Evolutionary conservation across 176 grass and related monocot species (phyloP).

Genomic region (Saccharum spontaneum): DNA sequence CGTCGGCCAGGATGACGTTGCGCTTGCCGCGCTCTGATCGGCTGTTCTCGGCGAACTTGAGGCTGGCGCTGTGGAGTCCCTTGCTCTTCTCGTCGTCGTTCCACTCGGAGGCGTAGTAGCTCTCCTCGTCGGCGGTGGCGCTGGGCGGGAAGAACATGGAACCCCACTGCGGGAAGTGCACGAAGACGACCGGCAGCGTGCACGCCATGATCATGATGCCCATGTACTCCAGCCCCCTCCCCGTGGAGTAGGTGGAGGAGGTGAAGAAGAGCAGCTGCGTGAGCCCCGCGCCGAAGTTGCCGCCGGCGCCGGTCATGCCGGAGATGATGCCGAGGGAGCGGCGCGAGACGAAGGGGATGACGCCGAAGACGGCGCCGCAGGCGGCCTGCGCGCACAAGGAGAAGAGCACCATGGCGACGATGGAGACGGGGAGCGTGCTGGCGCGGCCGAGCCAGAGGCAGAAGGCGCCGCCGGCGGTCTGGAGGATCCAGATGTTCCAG

Average conservation of each 20-base stretch:
- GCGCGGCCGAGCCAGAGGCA: too few relatives aligned
- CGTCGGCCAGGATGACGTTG: constrained; percentile 26
- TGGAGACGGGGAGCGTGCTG: constrained; percentile 50
- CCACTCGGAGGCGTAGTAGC: constrained; percentile 63
- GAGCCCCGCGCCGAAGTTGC: constrained; percentile 69
- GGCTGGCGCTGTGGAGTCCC: constrained; percentile 43
- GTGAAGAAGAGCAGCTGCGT: constrained; percentile 94
- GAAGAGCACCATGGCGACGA: constrained; percentile 74
- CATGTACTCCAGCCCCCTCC: constrained; percentile 55
- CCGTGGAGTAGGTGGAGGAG: constrained; percentile 52
- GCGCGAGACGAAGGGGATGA: constrained; percentile 70
- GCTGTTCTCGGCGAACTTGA: constrained; percentile 74
- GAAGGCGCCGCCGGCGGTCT: too few relatives aligned
- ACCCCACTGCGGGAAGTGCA: constrained; percentile 93
- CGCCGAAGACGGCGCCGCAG: constrained; percentile 69
- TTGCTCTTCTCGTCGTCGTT: constrained; percentile 52
- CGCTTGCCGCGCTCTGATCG: constrained; percentile 61
- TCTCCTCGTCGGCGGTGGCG: constrained; percentile 40
- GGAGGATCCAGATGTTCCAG: too few relatives aligned
- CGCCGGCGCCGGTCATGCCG: constrained; percentile 64
- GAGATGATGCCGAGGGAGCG: constrained; percentile 73
- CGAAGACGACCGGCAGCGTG: constrained; percentile 49
- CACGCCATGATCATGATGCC: constrained; percentile 90
- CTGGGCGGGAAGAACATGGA: constrained; percentile 72
- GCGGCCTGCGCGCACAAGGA: constrained; percentile 85